Base-by-base conservation (phyloP, 1,139 yeast genomes). In the Yamadazyma spencermartinsiae region DNA sequence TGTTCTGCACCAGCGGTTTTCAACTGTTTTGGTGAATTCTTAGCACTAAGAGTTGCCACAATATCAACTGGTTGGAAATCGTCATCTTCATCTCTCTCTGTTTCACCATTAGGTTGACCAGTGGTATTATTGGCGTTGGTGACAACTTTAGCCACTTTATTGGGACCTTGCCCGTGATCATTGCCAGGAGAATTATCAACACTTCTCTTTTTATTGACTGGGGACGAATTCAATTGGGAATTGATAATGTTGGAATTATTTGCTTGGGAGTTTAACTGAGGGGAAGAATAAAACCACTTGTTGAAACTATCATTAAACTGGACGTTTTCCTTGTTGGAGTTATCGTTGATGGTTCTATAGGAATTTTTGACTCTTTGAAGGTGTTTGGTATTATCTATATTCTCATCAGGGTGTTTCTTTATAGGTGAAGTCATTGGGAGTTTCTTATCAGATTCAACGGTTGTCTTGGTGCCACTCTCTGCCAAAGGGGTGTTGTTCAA, bases 371-470 rank as follows among this genome's bases (percentile, higher is more conserved):
- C 45, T 12, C 46, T 35, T 37, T 55, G 61, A 11, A 58, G 38
- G 17, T 39, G 40, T 32, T 51, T 54, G 11, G 57, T 45, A 36
- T 43, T 41, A 18, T 43, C 48, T 21, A 56, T 42, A 38, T 46
- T 46, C 5, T 30, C 19, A 6, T 18, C 24, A 3, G 33, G 33
- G 32, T 54, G 44, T 14, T 55, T 54, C n/a, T 55, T 40, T 42
- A 67, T 55, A 27, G 74, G 71, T 8, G 72, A 65, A 8, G 76
- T 70, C 43, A 68, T 49, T 8, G 76, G 72, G 8, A 9, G 10
- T 6, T 14, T 14, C 15, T 16, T 10, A 7, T 14, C 11, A 11
- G 48, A 52, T 34, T 65, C 52, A 31, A 46, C 43, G 11, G 31
- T 35, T 8, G 15, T 12, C 16, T 16, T 10, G 17, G 6, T 28